These are phyloP conservation scores for Stachybotrys chartarum DNA, from an alignment of 2,329 filamentous ascomycete species.

Conservation along the genomic window DNA sequence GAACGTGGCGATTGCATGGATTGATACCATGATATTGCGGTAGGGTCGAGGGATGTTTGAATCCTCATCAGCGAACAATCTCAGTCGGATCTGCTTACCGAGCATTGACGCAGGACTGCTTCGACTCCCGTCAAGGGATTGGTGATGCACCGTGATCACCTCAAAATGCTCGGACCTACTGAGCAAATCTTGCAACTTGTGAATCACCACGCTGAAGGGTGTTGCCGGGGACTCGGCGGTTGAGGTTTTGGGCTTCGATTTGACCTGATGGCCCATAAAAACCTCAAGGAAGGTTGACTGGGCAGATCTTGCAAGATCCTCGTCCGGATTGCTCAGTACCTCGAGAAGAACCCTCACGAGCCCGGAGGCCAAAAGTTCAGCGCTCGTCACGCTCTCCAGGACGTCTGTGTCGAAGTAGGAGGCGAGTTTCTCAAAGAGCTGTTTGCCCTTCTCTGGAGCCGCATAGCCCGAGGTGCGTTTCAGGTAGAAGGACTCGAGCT, in stretches of 20 bases:
- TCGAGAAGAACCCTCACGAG: slow-evolving; percentile 78
- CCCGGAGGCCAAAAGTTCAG: slow-evolving; percentile 84
- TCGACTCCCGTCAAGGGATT: slow-evolving; percentile 80
- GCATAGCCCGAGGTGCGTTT: slow-evolving; percentile 39
- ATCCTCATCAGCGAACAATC: slow-evolving; percentile 80
- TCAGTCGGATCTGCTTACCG: slow-evolving; percentile 87
- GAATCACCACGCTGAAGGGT: slow-evolving; percentile 82
- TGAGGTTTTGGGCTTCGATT: slow-evolving; percentile 56
- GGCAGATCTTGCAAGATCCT: slow-evolving; percentile 55
- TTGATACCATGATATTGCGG: slow-evolving; percentile 94
- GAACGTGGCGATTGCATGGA: slow-evolving; percentile 96
- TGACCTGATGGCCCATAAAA: slow-evolving; percentile 76
- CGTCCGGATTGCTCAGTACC: slow-evolving; percentile 68
- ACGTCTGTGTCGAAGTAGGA: slow-evolving; percentile 84
- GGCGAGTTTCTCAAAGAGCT: slow-evolving; percentile 69
- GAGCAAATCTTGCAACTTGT: slow-evolving; percentile 91
- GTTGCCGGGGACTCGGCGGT: slow-evolving; percentile 66
- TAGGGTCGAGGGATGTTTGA: slow-evolving; percentile 84
- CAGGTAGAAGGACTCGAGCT: slow-evolving; percentile 67
- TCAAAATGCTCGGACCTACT: slow-evolving; percentile 98
- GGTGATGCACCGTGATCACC: slow-evolving; percentile 90
- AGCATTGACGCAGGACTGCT: slow-evolving; percentile 94
- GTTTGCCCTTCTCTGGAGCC: slow-evolving; percentile 44
- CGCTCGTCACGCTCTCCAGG: slow-evolving; percentile 88
- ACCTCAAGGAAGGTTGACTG: slow-evolving; percentile 81